Evolutionary conservation across 768 basidiomycete species (phyloP).

Genomic region (Collybiopsis confluens): DNA sequence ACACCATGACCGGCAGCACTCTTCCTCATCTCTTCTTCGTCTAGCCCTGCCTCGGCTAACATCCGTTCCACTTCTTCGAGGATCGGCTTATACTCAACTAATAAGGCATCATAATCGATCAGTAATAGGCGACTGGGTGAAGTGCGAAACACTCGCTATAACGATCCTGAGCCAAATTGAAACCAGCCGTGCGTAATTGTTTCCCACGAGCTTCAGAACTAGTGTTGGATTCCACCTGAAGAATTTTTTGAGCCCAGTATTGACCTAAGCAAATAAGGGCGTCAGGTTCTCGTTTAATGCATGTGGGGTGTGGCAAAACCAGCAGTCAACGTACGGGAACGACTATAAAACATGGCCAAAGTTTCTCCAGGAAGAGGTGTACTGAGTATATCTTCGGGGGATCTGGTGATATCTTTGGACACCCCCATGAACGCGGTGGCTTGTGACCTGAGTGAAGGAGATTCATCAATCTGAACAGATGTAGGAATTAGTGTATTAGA

Average conservation of each 20-base stretch:
- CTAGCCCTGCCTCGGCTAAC: conserved; percentile 76
- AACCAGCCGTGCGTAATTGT: conserved; percentile 71
- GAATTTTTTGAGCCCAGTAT: conserved; percentile 77
- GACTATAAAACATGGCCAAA: conserved; percentile 76
- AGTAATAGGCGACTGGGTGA: not conserved
- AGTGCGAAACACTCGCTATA: conserved; percentile 49
- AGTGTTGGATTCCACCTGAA: conserved; percentile 16
- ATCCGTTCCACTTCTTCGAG: conserved; percentile 82
- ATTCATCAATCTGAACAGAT: not conserved
- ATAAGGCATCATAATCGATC: not conserved
- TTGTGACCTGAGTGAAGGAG: conserved; percentile 23
- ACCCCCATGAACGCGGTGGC: conserved; percentile 55
- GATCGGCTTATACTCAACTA: conserved; percentile 79
- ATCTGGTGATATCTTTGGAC: conserved; percentile 49
- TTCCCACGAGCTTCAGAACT: conserved; percentile 70
- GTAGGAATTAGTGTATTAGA: not conserved
- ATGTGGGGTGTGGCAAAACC: not conserved
- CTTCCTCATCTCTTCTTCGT: conserved; percentile 74
- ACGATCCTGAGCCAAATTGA: conserved; percentile 65
- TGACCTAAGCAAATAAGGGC: conserved; percentile 42
- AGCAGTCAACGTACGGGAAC: conserved; percentile 58
- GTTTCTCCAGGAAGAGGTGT: conserved; percentile 86
- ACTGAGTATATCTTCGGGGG: conserved; percentile 67
- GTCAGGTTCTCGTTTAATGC: not conserved
- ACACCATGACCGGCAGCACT: conserved; percentile 41